Conservation (phyloP, 306 rosid genomes). For the Begonia fuchsioides region DNA sequence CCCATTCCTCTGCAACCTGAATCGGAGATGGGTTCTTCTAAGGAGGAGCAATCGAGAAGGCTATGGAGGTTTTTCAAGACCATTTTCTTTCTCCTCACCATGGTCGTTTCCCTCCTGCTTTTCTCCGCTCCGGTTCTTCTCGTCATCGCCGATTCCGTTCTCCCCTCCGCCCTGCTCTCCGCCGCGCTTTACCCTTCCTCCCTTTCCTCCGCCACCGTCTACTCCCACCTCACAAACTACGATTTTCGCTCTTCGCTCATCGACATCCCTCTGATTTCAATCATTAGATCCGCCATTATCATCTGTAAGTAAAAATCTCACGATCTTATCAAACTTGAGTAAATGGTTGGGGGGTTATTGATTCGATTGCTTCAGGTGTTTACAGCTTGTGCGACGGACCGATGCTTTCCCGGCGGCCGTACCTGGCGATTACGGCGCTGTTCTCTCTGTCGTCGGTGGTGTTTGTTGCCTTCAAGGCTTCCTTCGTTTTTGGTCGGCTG, state of each 20-base stretch:
- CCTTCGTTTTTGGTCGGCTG: slow-evolving; percentile 28
- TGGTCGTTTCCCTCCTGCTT: slow-evolving; percentile 53
- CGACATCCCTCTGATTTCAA: slow-evolving; percentile 71
- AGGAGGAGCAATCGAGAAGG: too few species aligned
- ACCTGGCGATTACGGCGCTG: slow-evolving; percentile 58
- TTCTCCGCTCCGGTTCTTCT: slow-evolving; percentile 72
- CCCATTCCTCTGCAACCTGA: too few species aligned
- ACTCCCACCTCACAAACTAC: slow-evolving; percentile 56
- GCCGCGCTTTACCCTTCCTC: slow-evolving; percentile 14
- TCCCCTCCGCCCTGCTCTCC: slow-evolving; percentile 67
- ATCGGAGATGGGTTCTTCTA: slow-evolving; percentile 46
- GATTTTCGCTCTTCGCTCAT: too few species aligned
- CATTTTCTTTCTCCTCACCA: slow-evolving; percentile 55
- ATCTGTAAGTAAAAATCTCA: slow-evolving; percentile 80
- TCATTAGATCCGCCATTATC: slow-evolving; percentile 61
- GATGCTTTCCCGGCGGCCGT: slow-evolving; percentile 57
- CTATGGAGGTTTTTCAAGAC: slow-evolving; percentile 70
- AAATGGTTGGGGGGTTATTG: slow-evolving; percentile 1
- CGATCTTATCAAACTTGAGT: background rate
- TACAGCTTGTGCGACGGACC: slow-evolving; percentile 83
- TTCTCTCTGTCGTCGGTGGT: slow-evolving; percentile 51
- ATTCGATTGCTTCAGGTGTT: slow-evolving; percentile 70
- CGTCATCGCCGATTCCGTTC: slow-evolving; percentile 50
- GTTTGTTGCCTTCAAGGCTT: slow-evolving; percentile 67
- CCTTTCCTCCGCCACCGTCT: slow-evolving; percentile 26